A percentile compares a stretch with the other conserved stretches of the same genome.
These are phyloP conservation scores for Ruellia speciosa DNA, from an alignment of 305 asterid species.

Conservation along the genomic window DNA sequence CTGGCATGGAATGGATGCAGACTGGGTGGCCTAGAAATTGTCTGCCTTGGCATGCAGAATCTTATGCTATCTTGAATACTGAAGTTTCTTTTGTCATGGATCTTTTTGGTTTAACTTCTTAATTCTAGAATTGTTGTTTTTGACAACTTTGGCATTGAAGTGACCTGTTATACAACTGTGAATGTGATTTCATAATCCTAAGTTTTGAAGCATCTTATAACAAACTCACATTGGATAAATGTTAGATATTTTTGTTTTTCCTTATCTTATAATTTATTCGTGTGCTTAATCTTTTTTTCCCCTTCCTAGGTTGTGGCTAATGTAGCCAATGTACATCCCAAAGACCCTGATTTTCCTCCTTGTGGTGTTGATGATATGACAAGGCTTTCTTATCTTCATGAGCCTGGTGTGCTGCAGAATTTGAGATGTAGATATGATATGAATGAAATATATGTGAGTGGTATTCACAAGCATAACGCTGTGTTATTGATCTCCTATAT, in stretches of 20 bases:
- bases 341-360: constrained; percentile 63
- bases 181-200: neutral
- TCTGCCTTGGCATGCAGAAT: constrained; percentile 1
- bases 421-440: constrained; percentile 55
- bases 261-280: neutral
- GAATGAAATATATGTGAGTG: constrained; percentile 67
- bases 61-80: neutral
- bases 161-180: neutral
- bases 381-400: constrained; percentile 75
- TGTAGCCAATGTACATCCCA: constrained; percentile 38
- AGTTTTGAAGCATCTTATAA: too few relatives aligned
- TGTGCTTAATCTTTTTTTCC: neutral
- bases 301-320: constrained; percentile 39
- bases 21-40: neutral
- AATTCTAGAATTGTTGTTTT: constrained; percentile 13
- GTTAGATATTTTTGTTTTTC: neutral
- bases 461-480: constrained; percentile 1
- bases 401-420: constrained; percentile 76
- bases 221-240: neutral
- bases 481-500: neutral
- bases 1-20: neutral
- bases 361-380: constrained; percentile 87
- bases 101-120: neutral
- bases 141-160: constrained; percentile 6
- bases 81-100: constrained; percentile 25